Conservation (phyloP, 2,329 filamentous ascomycete species). For the Fusarium staphyleae region DNA sequence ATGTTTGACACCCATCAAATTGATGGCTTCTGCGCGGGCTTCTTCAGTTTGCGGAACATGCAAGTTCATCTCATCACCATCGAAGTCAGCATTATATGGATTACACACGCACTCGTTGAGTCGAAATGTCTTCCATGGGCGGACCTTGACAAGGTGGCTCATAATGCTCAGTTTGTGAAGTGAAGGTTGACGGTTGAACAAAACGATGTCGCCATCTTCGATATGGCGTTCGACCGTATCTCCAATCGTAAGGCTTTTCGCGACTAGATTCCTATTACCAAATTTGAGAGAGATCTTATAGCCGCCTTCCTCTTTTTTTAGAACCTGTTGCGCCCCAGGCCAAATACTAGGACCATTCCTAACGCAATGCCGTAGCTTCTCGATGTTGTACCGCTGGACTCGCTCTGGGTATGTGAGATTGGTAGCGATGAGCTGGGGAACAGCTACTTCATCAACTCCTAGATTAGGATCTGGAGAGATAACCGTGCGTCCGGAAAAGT, state of each 20-base stretch:
- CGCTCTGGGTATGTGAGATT: constrained; percentile 95
- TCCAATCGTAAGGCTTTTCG: constrained; percentile 77
- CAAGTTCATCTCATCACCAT: constrained; percentile 98
- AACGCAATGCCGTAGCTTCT: constrained; percentile 78
- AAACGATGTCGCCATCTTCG: constrained; percentile 92
- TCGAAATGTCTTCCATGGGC: constrained; percentile 94
- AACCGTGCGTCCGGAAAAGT: constrained; percentile 96
- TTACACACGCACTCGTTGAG: constrained; percentile 98
- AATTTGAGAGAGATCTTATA: constrained; percentile 80
- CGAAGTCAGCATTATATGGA: constrained; percentile 98
- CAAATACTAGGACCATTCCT: constrained; percentile 78
- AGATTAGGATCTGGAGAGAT: constrained; percentile 97
- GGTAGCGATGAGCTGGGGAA: constrained; percentile 90
- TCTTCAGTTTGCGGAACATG: constrained; percentile 98
- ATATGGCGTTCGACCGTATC: constrained; percentile 94
- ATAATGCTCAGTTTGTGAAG: constrained; percentile 99
- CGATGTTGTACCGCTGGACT: constrained; percentile 83
- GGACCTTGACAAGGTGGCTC: constrained; percentile 90
- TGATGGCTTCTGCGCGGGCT: constrained; percentile 91
- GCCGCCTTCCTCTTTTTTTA: constrained; percentile 71
- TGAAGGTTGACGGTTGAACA: constrained; percentile 98
- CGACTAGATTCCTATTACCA: constrained; percentile 73
- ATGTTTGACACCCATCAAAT: constrained; percentile 97
- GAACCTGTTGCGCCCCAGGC: constrained; percentile 86
- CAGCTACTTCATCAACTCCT: constrained; percentile 90